phyloP scores from a whole-genome alignment of 2,329 filamentous ascomycete species.

The Diaporthe sp. region DNA sequence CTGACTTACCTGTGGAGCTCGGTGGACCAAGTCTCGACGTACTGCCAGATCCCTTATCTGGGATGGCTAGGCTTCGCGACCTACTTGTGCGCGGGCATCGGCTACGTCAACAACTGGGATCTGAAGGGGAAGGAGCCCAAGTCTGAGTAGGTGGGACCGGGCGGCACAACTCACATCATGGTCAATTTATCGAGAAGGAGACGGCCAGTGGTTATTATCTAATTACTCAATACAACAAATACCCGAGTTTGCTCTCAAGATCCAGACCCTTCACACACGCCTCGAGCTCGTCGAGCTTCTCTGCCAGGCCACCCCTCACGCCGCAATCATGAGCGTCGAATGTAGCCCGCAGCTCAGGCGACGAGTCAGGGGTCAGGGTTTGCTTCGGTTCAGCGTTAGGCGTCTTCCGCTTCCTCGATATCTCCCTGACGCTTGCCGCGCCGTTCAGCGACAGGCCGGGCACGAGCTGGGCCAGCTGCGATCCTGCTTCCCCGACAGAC shows the following conservation, averaged over 20 bases:
- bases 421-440: not conserved
- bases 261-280: constrained; percentile 46
- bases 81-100: constrained; percentile 81
- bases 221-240: constrained; percentile 44
- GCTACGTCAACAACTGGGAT: constrained; percentile 78
- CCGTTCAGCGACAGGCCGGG: constrained; percentile 28
- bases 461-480: constrained; percentile 22
- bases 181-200: not conserved
- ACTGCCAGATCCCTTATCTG: constrained; percentile 83
- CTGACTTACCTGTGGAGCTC: constrained; percentile 82
- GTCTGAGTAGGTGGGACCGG: constrained; percentile 40
- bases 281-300: constrained; percentile 41
- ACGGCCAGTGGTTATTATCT: not conserved
- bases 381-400: constrained; percentile 37
- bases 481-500: constrained; percentile 44
- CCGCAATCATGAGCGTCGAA: constrained; percentile 42
- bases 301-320: constrained; percentile 42
- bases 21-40: constrained; percentile 81
- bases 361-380: constrained; percentile 43
- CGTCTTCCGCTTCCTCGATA: constrained; percentile 37
- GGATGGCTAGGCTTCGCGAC: constrained; percentile 92
- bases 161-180: too few relatives aligned
- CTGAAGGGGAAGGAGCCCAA: constrained; percentile 55
- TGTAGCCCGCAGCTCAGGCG: constrained; percentile 42
- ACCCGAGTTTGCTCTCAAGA: constrained; percentile 49